Percentiles rank a stretch among this genome's conserved stretches.
Conservation (phyloP, 495 filamentous ascomycete species). For the Trichoderma virens region DNA sequence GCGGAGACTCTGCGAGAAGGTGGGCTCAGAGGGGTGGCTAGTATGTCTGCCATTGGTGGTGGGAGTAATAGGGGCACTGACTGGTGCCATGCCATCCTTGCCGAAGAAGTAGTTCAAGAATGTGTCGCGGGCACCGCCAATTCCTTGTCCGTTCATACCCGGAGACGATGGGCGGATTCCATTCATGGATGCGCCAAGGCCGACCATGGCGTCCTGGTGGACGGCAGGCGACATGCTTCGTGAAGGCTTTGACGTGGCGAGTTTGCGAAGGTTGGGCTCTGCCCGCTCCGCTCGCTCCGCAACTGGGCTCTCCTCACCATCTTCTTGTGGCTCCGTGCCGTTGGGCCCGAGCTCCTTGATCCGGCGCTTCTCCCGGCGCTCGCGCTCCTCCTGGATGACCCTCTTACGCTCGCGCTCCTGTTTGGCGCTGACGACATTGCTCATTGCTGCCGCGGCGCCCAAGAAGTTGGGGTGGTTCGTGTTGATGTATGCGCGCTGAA, state of each 20-base stretch:
- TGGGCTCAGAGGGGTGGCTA: slow-evolving; percentile 67
- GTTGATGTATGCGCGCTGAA: slow-evolving; percentile 98
- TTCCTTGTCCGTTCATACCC: slow-evolving; percentile 42
- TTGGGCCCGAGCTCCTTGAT: slow-evolving; percentile 76
- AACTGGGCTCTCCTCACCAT: slow-evolving; percentile 58
- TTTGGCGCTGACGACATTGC: slow-evolving; percentile 84
- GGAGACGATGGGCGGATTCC: slow-evolving; percentile 57
- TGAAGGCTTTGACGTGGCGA: slow-evolving; percentile 43
- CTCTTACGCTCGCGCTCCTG: slow-evolving; percentile 86
- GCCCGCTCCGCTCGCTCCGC: slow-evolving; percentile 49
- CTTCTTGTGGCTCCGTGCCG: slow-evolving; percentile 60
- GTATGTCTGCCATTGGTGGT: slow-evolving; percentile 49
- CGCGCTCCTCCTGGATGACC: slow-evolving; percentile 69
- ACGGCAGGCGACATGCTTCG: slow-evolving; percentile 80
- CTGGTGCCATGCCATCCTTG: slow-evolving; percentile 62
- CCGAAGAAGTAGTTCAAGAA: slow-evolving; percentile 99
- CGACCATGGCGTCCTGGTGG: slow-evolving; percentile 49
- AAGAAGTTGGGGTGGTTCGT: slow-evolving; percentile 99
- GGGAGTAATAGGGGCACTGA: background rate
- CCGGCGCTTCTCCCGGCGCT: slow-evolving; percentile 72
- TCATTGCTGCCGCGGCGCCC: slow-evolving; percentile 96
- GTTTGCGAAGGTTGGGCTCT: slow-evolving; percentile 24
- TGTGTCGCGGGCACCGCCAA: slow-evolving; percentile 60
- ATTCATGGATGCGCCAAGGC: slow-evolving; percentile 61
- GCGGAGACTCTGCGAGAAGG: slow-evolving; percentile 73